Evolutionary conservation across 202 grass and related monocot species (phyloP).

Genomic region (Zizania palustris): DNA sequence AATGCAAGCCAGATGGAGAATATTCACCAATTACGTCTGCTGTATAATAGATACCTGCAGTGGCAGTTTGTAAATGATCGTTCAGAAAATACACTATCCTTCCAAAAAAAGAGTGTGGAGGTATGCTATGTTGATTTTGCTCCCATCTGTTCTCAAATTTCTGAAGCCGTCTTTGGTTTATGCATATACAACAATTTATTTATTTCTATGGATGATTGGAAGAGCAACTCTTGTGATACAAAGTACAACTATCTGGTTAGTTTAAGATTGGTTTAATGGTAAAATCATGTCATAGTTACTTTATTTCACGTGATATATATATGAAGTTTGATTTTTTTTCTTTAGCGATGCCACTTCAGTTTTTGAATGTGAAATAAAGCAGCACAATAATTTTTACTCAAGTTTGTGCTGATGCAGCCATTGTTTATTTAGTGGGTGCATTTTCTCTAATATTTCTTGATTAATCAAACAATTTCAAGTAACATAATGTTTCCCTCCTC

Average conservation of each 20-base stretch:
- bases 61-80: constrained; percentile 65
- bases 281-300: neutral
- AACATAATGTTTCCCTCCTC: constrained; percentile 7
- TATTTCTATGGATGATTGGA: neutral
- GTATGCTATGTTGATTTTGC: constrained; percentile 32
- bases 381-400: neutral
- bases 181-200: neutral
- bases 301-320: neutral
- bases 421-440: neutral
- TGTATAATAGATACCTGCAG: constrained; percentile 63
- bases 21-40: constrained; percentile 58
- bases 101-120: constrained; percentile 55
- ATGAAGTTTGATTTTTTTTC: neutral
- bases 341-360: neutral
- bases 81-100: constrained; percentile 37
- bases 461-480: constrained; percentile 6
- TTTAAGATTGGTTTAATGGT: neutral
- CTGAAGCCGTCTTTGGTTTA: neutral
- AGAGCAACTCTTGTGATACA: neutral
- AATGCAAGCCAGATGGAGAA: constrained; percentile 55
- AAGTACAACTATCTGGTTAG: neutral
- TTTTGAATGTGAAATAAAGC: neutral
- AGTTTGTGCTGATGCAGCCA: neutral
- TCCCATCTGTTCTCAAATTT: neutral
- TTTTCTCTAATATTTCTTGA: constrained; percentile 1